Conservation (phyloP, 257 asterid genomes). For the Nicotiana paniculata region DNA sequence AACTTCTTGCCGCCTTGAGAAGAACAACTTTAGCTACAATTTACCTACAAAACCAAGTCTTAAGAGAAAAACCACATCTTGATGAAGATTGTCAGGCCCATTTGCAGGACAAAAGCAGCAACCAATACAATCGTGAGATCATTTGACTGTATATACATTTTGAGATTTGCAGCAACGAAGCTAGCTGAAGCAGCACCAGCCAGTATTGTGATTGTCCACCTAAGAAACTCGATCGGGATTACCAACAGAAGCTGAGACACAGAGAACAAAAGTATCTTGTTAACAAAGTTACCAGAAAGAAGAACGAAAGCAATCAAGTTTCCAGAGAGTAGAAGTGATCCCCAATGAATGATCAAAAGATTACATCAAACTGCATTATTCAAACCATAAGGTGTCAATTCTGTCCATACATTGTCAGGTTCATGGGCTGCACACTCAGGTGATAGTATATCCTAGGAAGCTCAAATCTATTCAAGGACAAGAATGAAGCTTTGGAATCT, state of each 20-base stretch:
- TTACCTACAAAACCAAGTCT: neutral
- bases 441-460: no score
- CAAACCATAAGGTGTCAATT: neutral
- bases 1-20: neutral
- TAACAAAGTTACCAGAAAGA: neutral
- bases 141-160: constrained; percentile 40
- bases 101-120: constrained; percentile 79
- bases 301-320: neutral
- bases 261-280: constrained; percentile 18
- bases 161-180: constrained; percentile 72
- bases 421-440: neutral
- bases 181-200: constrained; percentile 68
- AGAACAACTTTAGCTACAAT: neutral
- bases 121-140: constrained; percentile 46
- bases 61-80: constrained; percentile 73
- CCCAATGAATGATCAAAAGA: neutral
- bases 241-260: constrained; percentile 57
- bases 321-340: neutral
- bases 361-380: neutral
- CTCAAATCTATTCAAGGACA: no score
- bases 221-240: constrained; percentile 63
- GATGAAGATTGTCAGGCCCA: constrained; percentile 83
- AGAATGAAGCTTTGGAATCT: no score
- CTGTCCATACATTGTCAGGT: neutral
- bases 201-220: constrained; percentile 60